Evolutionary conservation across 139 green algal genomes (phyloP).

Genomic region (Penium margaritaceum): DNA sequence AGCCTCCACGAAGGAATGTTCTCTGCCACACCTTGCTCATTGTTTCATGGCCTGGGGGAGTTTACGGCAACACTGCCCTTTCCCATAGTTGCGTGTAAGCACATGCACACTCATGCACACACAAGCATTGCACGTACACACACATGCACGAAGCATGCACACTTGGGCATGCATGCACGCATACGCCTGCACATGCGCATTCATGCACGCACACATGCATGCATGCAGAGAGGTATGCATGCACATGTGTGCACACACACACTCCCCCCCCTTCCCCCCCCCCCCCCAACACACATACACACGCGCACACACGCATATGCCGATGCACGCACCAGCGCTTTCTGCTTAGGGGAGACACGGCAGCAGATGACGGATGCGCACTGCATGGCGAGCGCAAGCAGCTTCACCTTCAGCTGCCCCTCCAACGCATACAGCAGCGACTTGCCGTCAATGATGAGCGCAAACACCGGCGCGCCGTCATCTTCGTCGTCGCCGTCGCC

Average conservation of each 20-base stretch:
- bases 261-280: too few species aligned
- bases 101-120: too few species aligned
- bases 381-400: conserved; percentile 58
- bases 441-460: conserved; percentile 47
- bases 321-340: conserved; percentile 41
- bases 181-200: background rate
- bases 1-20: too few species aligned
- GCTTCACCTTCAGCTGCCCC: conserved; percentile 4
- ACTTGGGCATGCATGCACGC: too few species aligned
- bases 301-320: background rate
- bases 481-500: background rate
- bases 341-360: conserved; percentile 58
- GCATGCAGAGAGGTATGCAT: background rate
- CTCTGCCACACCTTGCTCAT: too few species aligned
- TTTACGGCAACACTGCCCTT: too few species aligned
- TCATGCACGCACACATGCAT: background rate
- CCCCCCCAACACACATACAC: background rate
- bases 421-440: conserved; percentile 25
- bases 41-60: too few species aligned
- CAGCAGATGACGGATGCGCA: conserved; percentile 73
- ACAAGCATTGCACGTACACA: too few species aligned
- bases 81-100: too few species aligned
- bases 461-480: conserved; percentile 17
- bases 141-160: too few species aligned
- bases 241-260: background rate